phyloP scores from a whole-genome alignment of 768 basidiomycete species.

The Dentipellis sp. region DNA sequence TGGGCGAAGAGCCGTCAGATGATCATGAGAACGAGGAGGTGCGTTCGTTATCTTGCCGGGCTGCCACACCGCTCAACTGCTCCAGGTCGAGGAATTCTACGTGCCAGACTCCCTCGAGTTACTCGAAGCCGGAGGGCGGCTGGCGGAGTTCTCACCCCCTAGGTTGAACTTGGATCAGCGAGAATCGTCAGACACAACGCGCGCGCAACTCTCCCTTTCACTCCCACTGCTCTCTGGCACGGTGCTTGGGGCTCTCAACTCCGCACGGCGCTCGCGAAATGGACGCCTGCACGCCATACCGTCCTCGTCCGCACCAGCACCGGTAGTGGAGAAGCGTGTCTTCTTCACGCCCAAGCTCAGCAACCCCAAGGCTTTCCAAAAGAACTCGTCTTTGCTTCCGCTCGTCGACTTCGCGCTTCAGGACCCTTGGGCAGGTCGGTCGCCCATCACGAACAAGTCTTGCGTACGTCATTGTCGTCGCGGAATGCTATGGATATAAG shows the following conservation, averaged over 20 bases:
- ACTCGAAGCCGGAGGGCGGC: slow-evolving; percentile 70
- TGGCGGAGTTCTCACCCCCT: slow-evolving; percentile 92
- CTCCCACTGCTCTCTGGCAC: neutral
- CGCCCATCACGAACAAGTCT: neutral
- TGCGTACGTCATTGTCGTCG: neutral
- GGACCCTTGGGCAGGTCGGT: neutral
- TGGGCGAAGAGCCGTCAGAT: slow-evolving; percentile 60
- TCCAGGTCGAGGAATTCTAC: slow-evolving; percentile 91
- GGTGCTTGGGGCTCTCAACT: neutral
- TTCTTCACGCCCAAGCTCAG: neutral
- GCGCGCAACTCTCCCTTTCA: neutral
- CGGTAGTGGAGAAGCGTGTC: neutral
- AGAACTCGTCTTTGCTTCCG: neutral
- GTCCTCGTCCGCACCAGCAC: neutral
- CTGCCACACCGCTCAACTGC: neutral
- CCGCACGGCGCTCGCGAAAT: neutral
- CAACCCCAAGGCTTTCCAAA: neutral
- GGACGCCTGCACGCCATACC: neutral
- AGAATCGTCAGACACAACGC: no score
- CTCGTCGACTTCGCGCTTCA: neutral
- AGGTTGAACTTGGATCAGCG: slow-evolving; percentile 90
- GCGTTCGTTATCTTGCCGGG: slow-evolving; percentile 11
- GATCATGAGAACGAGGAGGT: slow-evolving; percentile 79
- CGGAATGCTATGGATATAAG: no score
- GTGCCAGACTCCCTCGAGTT: slow-evolving; percentile 84